Evolutionary conservation across 768 basidiomycete species (phyloP).

Genomic region (Mycena metata): DNA sequence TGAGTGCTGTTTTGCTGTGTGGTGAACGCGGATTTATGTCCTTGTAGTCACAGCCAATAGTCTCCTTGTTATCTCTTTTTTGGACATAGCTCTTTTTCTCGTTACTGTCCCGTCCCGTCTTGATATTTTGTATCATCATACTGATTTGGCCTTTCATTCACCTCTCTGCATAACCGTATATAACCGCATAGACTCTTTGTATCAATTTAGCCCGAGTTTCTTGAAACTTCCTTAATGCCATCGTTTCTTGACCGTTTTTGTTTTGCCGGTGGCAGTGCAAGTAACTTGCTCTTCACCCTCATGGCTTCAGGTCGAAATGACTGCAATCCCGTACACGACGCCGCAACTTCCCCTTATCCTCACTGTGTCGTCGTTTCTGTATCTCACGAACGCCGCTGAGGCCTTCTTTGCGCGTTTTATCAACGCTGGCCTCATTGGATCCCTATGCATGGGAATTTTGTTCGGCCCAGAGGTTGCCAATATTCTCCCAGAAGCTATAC

Average conservation of each 20-base stretch:
- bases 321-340: conserved; percentile 42
- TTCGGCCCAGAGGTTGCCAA: conserved; percentile 65
- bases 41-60: neutral
- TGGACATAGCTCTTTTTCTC: neutral
- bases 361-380: conserved; percentile 66
- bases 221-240: conserved; percentile 15
- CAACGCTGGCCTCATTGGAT: conserved; percentile 63
- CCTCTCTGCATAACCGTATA: conserved; percentile 8
- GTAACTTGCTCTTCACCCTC: neutral
- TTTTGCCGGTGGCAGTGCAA: neutral
- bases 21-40: neutral
- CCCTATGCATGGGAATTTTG: conserved; percentile 67
- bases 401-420: conserved; percentile 54
- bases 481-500: conserved; percentile 57
- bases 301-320: conserved; percentile 22
- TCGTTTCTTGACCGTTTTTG: neutral
- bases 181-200: conserved; percentile 18
- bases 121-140: conserved; percentile 20
- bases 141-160: neutral
- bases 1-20: conserved; percentile 1
- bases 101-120: conserved; percentile 17
- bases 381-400: conserved; percentile 64
- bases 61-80: neutral
- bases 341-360: conserved; percentile 56
- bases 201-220: neutral